These are phyloP conservation scores for Abrus precatorius DNA, from an alignment of 306 rosid genomes.

Conservation along the genomic window DNA sequence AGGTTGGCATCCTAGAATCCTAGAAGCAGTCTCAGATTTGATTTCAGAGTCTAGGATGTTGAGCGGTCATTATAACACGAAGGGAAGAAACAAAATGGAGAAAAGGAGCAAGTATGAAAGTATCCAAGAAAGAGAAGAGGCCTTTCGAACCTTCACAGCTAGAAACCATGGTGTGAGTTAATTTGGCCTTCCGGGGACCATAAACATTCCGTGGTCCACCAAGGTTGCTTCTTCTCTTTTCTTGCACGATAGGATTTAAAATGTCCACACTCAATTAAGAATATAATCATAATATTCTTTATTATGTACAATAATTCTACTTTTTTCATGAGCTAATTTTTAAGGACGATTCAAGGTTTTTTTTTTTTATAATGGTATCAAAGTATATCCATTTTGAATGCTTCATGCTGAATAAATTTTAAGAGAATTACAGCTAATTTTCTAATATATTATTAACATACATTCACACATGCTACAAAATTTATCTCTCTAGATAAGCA, in stretches of 20 bases:
- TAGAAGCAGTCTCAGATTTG: conserved; percentile 4
- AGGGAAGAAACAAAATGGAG: conserved; percentile 40
- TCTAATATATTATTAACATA: too few species aligned
- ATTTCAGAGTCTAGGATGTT: conserved; percentile 29
- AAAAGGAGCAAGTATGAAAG: conserved; percentile 32
- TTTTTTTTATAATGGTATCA: too few species aligned
- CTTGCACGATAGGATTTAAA: not conserved
- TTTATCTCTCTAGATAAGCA: not conserved
- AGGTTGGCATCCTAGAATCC: not conserved
- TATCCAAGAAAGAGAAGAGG: conserved; percentile 35
- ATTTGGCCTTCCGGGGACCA: conserved; percentile 35
- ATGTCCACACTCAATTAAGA: too few species aligned
- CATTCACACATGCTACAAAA: too few species aligned
- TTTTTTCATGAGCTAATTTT: too few species aligned
- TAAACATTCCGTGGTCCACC: conserved; percentile 39
- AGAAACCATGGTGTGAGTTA: conserved; percentile 24
- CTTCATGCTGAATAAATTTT: too few species aligned
- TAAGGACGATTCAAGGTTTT: too few species aligned
- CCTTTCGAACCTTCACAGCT: conserved; percentile 50
- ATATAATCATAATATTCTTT: too few species aligned
- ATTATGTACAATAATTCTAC: too few species aligned
- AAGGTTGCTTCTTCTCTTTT: not conserved
- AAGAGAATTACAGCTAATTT: too few species aligned
- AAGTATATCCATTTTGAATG: too few species aligned
- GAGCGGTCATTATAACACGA: conserved; percentile 4